phyloP scores from a whole-genome alignment of 345 rosid species.

The Odontarrhena argentea region DNA sequence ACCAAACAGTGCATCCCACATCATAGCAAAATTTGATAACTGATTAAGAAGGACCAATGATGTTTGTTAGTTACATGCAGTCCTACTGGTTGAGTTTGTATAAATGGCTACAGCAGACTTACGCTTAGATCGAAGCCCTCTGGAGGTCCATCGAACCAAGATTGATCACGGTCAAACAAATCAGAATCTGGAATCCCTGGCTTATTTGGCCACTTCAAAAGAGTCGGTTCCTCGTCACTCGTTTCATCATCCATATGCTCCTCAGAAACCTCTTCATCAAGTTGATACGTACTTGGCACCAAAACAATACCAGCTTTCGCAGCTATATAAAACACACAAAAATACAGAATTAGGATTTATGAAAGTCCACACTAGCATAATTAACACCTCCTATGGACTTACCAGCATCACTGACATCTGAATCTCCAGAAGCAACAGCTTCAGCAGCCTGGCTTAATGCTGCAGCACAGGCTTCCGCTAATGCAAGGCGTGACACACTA shows the following conservation, averaged over 20 bases:
- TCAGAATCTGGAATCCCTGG: slow-evolving; percentile 59
- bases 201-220: slow-evolving; percentile 68
- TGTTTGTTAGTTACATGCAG: neutral
- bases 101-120: slow-evolving; percentile 39
- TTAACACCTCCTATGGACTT: slow-evolving; percentile 33
- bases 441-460: slow-evolving; percentile 81
- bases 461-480: slow-evolving; percentile 79
- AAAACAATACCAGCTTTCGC: slow-evolving; percentile 70
- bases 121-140: slow-evolving; percentile 77
- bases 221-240: slow-evolving; percentile 47
- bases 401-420: slow-evolving; percentile 62
- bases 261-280: slow-evolving; percentile 36
- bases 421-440: slow-evolving; percentile 65
- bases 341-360: slow-evolving; percentile 4
- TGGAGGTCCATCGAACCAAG: slow-evolving; percentile 84
- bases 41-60: slow-evolving; percentile 34
- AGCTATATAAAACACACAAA: slow-evolving; percentile 45
- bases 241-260: slow-evolving; percentile 28
- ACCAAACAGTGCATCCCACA: slow-evolving; percentile 86
- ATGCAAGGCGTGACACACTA: slow-evolving; percentile 47
- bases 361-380: slow-evolving; percentile 14
- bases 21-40: slow-evolving; percentile 83
- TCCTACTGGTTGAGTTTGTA: neutral
- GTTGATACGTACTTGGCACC: slow-evolving; percentile 53
- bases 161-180: slow-evolving; percentile 70